Conservation (phyloP, 441 rosid species). For the Erodium moschatum region DNA sequence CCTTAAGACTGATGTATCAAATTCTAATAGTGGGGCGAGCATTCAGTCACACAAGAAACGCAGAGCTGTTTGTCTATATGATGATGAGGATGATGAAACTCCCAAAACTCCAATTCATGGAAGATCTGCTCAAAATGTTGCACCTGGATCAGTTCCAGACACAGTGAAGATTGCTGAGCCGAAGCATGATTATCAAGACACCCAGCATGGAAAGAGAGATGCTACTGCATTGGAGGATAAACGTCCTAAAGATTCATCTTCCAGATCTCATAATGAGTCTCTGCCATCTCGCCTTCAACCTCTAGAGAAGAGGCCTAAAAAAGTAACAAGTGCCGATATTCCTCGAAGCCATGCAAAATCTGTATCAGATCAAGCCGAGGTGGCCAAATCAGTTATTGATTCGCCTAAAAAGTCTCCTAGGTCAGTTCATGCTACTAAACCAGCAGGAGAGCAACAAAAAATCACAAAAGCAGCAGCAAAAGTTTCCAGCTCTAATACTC, state of each 20-base stretch:
- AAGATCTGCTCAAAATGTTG: slow-evolving; percentile 30
- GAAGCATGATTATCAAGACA: slow-evolving; percentile 24
- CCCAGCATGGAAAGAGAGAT: slow-evolving; percentile 20
- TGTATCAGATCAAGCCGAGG: slow-evolving; percentile 35
- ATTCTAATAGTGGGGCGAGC: slow-evolving; percentile 29
- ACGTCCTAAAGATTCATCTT: slow-evolving; percentile 32
- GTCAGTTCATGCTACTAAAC: slow-evolving; percentile 26
- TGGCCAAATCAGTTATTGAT: slow-evolving; percentile 27
- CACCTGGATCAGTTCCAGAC: slow-evolving; percentile 27
- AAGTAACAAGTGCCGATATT: slow-evolving; percentile 22
- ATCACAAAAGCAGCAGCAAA: slow-evolving; percentile 32
- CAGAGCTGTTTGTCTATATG: slow-evolving; percentile 75
- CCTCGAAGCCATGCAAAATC: slow-evolving; percentile 34
- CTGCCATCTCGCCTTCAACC: slow-evolving; percentile 28
- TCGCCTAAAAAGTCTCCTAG: slow-evolving; percentile 54
- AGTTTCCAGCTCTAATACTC: slow-evolving; percentile 29
- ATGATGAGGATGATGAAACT: slow-evolving; percentile 53
- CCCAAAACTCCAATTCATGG: slow-evolving; percentile 95
- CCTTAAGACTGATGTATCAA: slow-evolving; percentile 30
- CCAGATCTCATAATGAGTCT: slow-evolving; percentile 28
- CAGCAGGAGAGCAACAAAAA: slow-evolving; percentile 36
- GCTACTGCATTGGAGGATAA: slow-evolving; percentile 10
- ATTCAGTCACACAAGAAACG: slow-evolving; percentile 55
- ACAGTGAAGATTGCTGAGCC: slow-evolving; percentile 29
- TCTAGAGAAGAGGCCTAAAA: slow-evolving; percentile 29